These are phyloP conservation scores for Zymoseptoria crescenta DNA, from an alignment of 2,329 filamentous ascomycete genomes.

Conservation along the genomic window DNA sequence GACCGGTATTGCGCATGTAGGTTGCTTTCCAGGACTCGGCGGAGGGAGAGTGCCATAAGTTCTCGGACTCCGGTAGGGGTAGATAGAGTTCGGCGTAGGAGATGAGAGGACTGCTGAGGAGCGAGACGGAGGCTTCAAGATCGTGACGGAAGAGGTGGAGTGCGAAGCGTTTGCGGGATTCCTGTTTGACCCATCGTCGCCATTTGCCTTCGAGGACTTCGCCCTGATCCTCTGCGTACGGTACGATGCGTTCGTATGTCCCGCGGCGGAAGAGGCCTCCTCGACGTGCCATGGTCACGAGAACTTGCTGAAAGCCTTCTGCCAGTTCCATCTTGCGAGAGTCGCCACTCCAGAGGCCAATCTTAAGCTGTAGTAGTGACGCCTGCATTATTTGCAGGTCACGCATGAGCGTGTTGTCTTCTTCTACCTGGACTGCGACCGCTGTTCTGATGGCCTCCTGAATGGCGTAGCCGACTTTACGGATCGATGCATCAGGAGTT, in stretches of 20 bases:
- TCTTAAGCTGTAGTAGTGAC: slow-evolving; percentile 43
- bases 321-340: slow-evolving; percentile 53
- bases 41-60: slow-evolving; percentile 58
- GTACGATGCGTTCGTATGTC: slow-evolving; percentile 37
- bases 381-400: slow-evolving; percentile 47
- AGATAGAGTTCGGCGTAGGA: slow-evolving; percentile 62
- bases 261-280: slow-evolving; percentile 51
- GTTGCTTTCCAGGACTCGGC: slow-evolving; percentile 57
- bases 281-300: slow-evolving; percentile 48
- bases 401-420: slow-evolving; percentile 44
- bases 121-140: slow-evolving; percentile 58
- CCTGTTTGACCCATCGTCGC: slow-evolving; percentile 55
- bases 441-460: slow-evolving; percentile 42
- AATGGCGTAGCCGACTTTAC: slow-evolving; percentile 51
- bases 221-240: slow-evolving; percentile 49
- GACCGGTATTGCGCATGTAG: slow-evolving; percentile 41
- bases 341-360: slow-evolving; percentile 53
- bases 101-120: slow-evolving; percentile 56
- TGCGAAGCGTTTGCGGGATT: slow-evolving; percentile 61
- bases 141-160: slow-evolving; percentile 60
- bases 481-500: slow-evolving; percentile 50
- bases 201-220: slow-evolving; percentile 56
- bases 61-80: slow-evolving; percentile 54
- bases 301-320: slow-evolving; percentile 49
- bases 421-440: slow-evolving; percentile 37